These are phyloP conservation scores for Fusarium solani-melongenae DNA, from an alignment of 2,329 filamentous ascomycete genomes.

Conservation along the genomic window DNA sequence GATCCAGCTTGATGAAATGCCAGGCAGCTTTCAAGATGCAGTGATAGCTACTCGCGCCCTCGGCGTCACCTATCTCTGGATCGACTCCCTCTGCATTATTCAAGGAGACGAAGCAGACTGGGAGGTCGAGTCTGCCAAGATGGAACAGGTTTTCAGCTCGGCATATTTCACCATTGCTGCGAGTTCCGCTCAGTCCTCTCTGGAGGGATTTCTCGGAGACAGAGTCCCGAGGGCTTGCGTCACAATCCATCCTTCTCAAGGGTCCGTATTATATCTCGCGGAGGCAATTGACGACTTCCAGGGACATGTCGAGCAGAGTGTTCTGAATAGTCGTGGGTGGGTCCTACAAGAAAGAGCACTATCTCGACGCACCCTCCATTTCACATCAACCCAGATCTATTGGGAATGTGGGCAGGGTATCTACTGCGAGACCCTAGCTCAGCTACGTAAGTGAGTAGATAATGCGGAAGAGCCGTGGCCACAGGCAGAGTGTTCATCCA, in stretches of 20 bases:
- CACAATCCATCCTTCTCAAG: background rate
- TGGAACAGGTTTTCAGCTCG: background rate
- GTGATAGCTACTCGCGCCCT: background rate
- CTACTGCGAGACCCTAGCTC: background rate
- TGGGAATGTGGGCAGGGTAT: slow-evolving; percentile 11
- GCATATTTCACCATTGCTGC: background rate
- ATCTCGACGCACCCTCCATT: background rate
- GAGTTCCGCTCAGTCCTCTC: background rate
- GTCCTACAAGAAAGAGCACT: slow-evolving; percentile 3
- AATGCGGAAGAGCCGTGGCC: background rate
- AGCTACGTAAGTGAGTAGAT: background rate
- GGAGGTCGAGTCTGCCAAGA: background rate
- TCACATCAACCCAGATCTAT: background rate
- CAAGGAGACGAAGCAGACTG: background rate
- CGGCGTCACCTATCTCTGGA: background rate
- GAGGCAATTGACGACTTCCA: background rate
- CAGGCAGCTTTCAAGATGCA: background rate
- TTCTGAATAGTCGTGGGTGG: slow-evolving; percentile 3
- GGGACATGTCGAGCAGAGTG: background rate
- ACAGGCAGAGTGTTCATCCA: background rate
- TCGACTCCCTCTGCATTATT: background rate
- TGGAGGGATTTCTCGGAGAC: background rate
- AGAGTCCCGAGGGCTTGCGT: background rate
- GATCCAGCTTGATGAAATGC: background rate
- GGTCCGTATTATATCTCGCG: background rate